phyloP scores from a whole-genome alignment of 2,329 filamentous ascomycete species.

The Rhynchosporium secalis region DNA sequence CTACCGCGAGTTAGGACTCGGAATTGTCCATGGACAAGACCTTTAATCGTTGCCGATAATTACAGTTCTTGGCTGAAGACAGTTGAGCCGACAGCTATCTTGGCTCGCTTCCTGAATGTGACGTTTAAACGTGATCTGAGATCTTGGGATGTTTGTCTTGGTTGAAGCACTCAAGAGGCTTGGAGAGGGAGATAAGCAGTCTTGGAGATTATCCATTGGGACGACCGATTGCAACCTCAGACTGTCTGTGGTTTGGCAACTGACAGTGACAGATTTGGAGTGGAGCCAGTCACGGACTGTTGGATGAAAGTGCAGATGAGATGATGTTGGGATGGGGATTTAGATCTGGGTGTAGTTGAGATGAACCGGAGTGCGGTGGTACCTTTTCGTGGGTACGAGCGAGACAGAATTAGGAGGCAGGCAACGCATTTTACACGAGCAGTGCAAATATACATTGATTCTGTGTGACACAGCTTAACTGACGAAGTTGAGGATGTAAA shows the following conservation, averaged over 20 bases:
- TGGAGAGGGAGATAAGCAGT: slow-evolving; percentile 1
- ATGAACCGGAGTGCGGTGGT: background rate
- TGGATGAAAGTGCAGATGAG: background rate
- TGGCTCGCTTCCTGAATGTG: no score
- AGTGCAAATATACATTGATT: background rate
- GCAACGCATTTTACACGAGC: background rate
- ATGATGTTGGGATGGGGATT: background rate
- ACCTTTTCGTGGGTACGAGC: background rate
- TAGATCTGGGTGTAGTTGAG: background rate
- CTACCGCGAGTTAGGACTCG: no score
- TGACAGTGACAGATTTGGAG: background rate
- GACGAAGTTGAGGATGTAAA: background rate
- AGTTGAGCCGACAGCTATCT: no score
- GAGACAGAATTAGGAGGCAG: background rate
- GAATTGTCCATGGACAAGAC: no score
- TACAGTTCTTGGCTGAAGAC: no score
- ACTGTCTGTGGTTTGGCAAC: background rate
- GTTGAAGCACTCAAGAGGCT: slow-evolving; percentile 5
- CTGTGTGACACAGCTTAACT: background rate
- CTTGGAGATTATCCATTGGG: background rate
- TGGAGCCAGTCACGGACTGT: background rate
- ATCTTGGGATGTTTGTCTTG: background rate
- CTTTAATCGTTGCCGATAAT: no score
- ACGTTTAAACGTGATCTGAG: no score
- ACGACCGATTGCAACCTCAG: background rate